Base-by-base conservation (phyloP, 2,329 filamentous ascomycete species). In the Monosporascus ibericus region DNA sequence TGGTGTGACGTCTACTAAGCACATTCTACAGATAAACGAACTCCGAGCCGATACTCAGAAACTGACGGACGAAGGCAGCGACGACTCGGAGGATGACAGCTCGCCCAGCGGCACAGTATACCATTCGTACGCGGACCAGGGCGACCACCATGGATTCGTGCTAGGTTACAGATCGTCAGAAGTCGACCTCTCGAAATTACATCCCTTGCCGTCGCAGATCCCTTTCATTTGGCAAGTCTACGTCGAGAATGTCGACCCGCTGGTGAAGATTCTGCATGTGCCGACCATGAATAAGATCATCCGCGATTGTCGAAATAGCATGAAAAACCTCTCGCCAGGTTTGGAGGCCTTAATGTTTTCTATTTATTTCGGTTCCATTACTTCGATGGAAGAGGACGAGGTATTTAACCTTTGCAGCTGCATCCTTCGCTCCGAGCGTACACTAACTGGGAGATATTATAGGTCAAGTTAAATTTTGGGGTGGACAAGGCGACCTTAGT, bases 91-190 rank as follows among this genome's bases (percentile, higher is more conserved):
- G 27, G 84, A 87, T n/a, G 82, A 77, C 20, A 79, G 80, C 20
- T 75, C 77, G 1, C 70, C 73, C 52, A 61, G 73, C 52, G 61
- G 73, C 59, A 64, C 75, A 52, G 58, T 72, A 27, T 63, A 68
- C 22, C 67, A 44, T 15, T 14, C 69, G 18, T 61, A 66, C 5
- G 46, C 57, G 5, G 63, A 66, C 6, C 58, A 66, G 5, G 57
- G 70, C n/a, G 79, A 82, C 54, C 85, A 89, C 57, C 86, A 90
- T 51, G 79, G 80, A 24, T 92, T 89, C 65, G 75, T 91, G 25
- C 80, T 91, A 56, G 86, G 87, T 7, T 88, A 88, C 65, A 84
- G 80, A 55, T 90, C 87, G 1, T 77, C 80, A n/a, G 82, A 81
- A 57, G 83, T 89, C 25, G 81, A 90, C 59, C 71, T 90, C 57